A percentile compares a stretch with the other conserved stretches of the same genome.
Conservation (phyloP, 2,329 filamentous ascomycete genomes). For the Scedosporium minutisporum region DNA sequence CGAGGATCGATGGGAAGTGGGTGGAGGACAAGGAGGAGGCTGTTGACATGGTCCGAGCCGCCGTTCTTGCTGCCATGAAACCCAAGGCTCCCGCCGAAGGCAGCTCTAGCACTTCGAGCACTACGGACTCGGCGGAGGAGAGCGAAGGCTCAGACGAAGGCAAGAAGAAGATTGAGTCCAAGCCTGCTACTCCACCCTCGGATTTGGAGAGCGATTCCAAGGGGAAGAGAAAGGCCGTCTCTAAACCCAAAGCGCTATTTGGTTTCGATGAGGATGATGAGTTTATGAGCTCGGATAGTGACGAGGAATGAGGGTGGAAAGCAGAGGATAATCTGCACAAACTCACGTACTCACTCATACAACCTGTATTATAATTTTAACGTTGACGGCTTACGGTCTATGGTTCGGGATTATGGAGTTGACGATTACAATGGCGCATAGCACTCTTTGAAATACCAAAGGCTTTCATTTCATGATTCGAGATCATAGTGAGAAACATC, state of each 20-base stretch:
- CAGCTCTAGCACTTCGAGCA: slow-evolving; percentile 34
- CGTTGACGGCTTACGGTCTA: background rate
- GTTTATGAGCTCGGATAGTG: slow-evolving; percentile 60
- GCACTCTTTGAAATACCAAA: background rate
- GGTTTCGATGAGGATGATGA: slow-evolving; percentile 75
- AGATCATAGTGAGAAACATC: no score
- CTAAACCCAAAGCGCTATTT: slow-evolving; percentile 46
- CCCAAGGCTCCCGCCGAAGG: slow-evolving; percentile 54
- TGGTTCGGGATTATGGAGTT: background rate
- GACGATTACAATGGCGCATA: background rate
- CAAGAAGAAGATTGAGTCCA: slow-evolving; percentile 30
- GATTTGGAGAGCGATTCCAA: slow-evolving; percentile 27
- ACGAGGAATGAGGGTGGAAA: slow-evolving; percentile 30
- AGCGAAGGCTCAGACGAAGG: slow-evolving; percentile 23
- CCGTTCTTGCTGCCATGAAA: slow-evolving; percentile 62
- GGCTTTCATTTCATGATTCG: background rate
- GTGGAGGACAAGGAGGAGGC: slow-evolving; percentile 91
- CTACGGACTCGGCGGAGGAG: slow-evolving; percentile 19
- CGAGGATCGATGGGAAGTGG: slow-evolving; percentile 80
- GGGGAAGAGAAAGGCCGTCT: slow-evolving; percentile 24
- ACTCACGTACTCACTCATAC: background rate
- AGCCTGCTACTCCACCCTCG: slow-evolving; percentile 39
- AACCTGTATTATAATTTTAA: background rate
- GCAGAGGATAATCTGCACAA: background rate
- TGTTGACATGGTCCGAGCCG: slow-evolving; percentile 70